These are phyloP conservation scores for Rhodotorula sp. DNA, from an alignment of 1,284 basidiomycete species.

Conservation along the genomic window DNA sequence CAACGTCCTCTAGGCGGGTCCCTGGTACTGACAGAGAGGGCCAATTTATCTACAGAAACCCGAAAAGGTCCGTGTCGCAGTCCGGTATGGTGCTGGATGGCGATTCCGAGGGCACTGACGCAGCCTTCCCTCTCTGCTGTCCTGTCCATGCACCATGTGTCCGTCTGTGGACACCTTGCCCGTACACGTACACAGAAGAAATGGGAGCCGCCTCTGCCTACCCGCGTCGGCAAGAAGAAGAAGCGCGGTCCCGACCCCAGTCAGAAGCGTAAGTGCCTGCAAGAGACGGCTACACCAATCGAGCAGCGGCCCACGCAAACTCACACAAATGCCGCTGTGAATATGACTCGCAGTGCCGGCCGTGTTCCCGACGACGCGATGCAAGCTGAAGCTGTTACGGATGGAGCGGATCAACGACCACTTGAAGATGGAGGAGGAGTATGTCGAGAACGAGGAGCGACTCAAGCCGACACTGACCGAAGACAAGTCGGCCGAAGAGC, in stretches of 20 bases:
- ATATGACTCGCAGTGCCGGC: constrained; percentile 60
- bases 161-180: neutral
- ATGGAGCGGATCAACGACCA: constrained; percentile 98
- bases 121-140: constrained; percentile 2
- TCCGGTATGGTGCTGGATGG: neutral
- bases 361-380: constrained; percentile 91
- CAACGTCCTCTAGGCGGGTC: too few relatives aligned
- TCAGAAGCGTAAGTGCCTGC: constrained; percentile 67
- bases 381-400: constrained; percentile 93
- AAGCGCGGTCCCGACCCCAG: constrained; percentile 82
- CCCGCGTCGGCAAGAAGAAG: constrained; percentile 93
- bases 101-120: constrained; percentile 22
- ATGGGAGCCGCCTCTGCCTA: constrained; percentile 98
- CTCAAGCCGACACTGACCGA: constrained; percentile 79
- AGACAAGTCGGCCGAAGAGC: constrained; percentile 94
- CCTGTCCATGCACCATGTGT: neutral
- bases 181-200: constrained; percentile 58
- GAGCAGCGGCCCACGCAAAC: too few relatives aligned
- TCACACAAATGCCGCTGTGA: too few relatives aligned
- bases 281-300: too few relatives aligned
- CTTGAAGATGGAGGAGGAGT: constrained; percentile 85
- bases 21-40: neutral
- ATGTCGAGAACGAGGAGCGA: constrained; percentile 91
- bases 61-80: constrained; percentile 29
- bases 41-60: constrained; percentile 22